Percentiles rank a stretch among this genome's conserved stretches.
phyloP scores from a whole-genome alignment of 2,329 filamentous ascomycete genomes.

The Xylariaceae sp. region DNA sequence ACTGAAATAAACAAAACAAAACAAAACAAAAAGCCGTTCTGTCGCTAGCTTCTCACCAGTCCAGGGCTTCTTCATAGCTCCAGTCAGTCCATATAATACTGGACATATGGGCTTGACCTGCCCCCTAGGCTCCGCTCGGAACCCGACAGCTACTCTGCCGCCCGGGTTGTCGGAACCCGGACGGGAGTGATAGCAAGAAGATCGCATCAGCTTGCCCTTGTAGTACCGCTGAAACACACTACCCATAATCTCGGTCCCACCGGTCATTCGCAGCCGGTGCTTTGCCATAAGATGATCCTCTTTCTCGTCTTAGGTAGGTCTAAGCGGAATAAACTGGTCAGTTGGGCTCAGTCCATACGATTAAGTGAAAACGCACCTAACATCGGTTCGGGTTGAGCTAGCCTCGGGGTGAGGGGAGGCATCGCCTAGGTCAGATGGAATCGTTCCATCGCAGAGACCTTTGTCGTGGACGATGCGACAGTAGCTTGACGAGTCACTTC shows the following conservation, averaged over 20 bases:
- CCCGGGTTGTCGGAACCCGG: no score
- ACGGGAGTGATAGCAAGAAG: no score
- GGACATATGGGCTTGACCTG: no score
- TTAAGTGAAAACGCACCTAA: slow-evolving; percentile 5
- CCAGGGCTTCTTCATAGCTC: no score
- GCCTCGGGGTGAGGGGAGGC: background rate
- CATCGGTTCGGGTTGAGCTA: background rate
- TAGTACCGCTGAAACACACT: no score
- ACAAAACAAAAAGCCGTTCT: no score
- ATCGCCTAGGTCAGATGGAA: slow-evolving; percentile 5
- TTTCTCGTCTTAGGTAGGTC: background rate
- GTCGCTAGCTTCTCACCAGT: no score
- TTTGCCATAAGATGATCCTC: background rate
- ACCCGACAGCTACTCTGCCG: no score
- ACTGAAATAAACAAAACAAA: background rate
- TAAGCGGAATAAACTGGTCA: background rate
- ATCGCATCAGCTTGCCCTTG: no score
- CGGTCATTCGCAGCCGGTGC: background rate
- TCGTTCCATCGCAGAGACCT: slow-evolving; percentile 8
- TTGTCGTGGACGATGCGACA: slow-evolving; percentile 8
- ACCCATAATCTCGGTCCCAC: background rate
- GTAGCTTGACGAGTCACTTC: background rate
- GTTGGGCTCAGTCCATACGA: background rate
- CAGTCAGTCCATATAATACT: no score
- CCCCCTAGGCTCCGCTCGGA: no score